These are phyloP conservation scores for Ustilago sp. DNA, from an alignment of 1,284 basidiomycete species.

Conservation along the genomic window DNA sequence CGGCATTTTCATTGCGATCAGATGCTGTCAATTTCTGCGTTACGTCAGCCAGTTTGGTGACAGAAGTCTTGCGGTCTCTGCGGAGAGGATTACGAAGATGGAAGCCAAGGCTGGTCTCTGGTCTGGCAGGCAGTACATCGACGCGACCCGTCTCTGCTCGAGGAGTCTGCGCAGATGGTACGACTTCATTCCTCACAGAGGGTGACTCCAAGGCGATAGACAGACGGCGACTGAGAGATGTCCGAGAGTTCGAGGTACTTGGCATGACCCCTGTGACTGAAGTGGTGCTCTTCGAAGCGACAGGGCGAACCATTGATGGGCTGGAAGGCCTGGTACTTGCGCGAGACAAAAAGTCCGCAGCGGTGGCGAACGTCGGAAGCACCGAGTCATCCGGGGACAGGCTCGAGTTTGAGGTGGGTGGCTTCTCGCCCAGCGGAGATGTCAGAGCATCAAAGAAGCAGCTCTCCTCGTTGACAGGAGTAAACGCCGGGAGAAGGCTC, in stretches of 20 bases:
- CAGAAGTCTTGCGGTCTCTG: slow-evolving; percentile 26
- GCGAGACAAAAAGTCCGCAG: slow-evolving; percentile 18
- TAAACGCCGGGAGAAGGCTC: slow-evolving; percentile 17
- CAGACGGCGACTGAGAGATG: slow-evolving; percentile 28
- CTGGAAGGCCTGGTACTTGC: slow-evolving; percentile 4
- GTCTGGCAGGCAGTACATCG: slow-evolving; percentile 19
- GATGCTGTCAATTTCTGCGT: not conserved
- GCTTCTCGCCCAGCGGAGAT: slow-evolving; percentile 22
- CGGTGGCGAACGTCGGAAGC: slow-evolving; percentile 30
- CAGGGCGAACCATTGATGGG: slow-evolving; percentile 8
- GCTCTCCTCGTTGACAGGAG: slow-evolving; percentile 30
- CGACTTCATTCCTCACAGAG: not conserved
- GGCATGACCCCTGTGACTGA: not conserved
- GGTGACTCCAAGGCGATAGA: slow-evolving; percentile 29
- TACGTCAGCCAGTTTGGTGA: slow-evolving; percentile 5
- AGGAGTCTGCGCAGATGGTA: slow-evolving; percentile 19
- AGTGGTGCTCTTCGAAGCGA: slow-evolving; percentile 11
- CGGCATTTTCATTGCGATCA: not conserved
- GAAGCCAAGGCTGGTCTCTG: slow-evolving; percentile 41
- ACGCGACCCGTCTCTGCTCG: not conserved
- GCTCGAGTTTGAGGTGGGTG: slow-evolving; percentile 1
- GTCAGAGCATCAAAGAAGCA: slow-evolving; percentile 39
- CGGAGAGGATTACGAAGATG: slow-evolving; percentile 35
- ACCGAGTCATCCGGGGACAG: slow-evolving; percentile 18
- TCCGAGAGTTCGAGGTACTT: not conserved